phyloP scores from a whole-genome alignment of 2,329 filamentous ascomycete species.

The Hypoxylon sp. region DNA sequence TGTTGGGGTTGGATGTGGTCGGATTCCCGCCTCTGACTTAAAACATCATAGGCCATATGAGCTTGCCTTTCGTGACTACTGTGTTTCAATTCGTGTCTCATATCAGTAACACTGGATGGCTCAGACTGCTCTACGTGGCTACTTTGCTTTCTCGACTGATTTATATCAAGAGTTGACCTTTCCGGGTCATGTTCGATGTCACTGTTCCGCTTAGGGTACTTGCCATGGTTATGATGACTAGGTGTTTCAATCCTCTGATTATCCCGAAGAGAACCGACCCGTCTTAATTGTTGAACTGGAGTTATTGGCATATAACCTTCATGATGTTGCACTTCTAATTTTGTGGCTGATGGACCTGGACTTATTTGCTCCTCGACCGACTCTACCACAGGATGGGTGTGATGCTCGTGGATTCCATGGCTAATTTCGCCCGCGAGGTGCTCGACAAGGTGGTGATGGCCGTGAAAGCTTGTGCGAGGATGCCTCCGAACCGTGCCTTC shows the following conservation, averaged over 20 bases:
- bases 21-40: slow-evolving; percentile 1
- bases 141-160: background rate
- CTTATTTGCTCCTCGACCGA: background rate
- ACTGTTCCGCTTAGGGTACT: background rate
- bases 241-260: slow-evolving; percentile 26
- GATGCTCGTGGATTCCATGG: slow-evolving; percentile 27
- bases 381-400: slow-evolving; percentile 9
- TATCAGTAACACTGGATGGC: background rate
- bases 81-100: background rate
- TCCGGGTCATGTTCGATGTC: background rate
- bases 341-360: background rate
- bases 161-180: background rate
- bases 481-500: slow-evolving; percentile 38
- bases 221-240: slow-evolving; percentile 27
- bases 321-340: background rate
- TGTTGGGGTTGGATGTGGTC: slow-evolving; percentile 1
- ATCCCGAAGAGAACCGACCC: slow-evolving; percentile 33
- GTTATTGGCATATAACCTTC: slow-evolving; percentile 33
- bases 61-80: background rate
- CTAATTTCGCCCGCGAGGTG: slow-evolving; percentile 47
- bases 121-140: background rate
- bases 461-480: slow-evolving; percentile 52
- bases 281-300: slow-evolving; percentile 28
- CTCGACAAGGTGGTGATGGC: slow-evolving; percentile 52
- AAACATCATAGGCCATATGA: background rate